Evolutionary conservation across 441 rosid genomes (phyloP).

Genomic region (Erysimum cheiri): DNA sequence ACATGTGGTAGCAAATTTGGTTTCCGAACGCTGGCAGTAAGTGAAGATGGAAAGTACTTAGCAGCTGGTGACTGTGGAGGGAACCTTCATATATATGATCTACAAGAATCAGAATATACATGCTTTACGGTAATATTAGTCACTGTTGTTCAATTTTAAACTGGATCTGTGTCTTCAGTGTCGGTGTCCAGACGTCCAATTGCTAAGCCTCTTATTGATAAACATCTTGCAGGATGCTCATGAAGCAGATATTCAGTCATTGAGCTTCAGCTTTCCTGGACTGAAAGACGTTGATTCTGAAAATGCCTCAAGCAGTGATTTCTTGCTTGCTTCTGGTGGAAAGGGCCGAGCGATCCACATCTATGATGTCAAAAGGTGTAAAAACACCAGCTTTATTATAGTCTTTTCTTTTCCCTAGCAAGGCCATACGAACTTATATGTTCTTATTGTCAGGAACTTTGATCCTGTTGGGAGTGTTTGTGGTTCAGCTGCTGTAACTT

Average conservation of each 20-base stretch:
- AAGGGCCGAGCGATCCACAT: constrained; percentile 75
- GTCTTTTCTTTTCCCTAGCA: constrained; percentile 38
- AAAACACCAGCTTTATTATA: constrained; percentile 22
- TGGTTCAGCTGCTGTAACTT: constrained; percentile 82
- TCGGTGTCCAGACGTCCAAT: constrained; percentile 12
- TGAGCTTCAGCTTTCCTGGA: constrained; percentile 72
- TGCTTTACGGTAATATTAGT: constrained; percentile 59
- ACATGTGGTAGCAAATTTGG: constrained; percentile 61
- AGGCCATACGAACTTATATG: constrained; percentile 39
- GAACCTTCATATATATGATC: constrained; percentile 82
- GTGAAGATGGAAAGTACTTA: constrained; percentile 81
- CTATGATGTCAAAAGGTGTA: constrained; percentile 76
- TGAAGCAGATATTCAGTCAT: constrained; percentile 77
- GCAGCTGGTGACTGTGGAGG: constrained; percentile 91
- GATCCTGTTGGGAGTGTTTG: constrained; percentile 64
- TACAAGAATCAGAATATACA: constrained; percentile 65
- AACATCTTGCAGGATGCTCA: constrained; percentile 65
- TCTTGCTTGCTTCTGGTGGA: constrained; percentile 82
- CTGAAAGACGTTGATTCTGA: constrained; percentile 45
- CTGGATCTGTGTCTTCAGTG: constrained; percentile 15
- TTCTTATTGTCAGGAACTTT: constrained; percentile 65
- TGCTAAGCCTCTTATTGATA: constrained; percentile 35
- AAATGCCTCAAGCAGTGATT: constrained; percentile 49
- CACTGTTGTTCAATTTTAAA: neutral
- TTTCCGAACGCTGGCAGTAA: constrained; percentile 76